Evolutionary conservation across 768 basidiomycete species (phyloP).

Genomic region (Tricholoma sp.): DNA sequence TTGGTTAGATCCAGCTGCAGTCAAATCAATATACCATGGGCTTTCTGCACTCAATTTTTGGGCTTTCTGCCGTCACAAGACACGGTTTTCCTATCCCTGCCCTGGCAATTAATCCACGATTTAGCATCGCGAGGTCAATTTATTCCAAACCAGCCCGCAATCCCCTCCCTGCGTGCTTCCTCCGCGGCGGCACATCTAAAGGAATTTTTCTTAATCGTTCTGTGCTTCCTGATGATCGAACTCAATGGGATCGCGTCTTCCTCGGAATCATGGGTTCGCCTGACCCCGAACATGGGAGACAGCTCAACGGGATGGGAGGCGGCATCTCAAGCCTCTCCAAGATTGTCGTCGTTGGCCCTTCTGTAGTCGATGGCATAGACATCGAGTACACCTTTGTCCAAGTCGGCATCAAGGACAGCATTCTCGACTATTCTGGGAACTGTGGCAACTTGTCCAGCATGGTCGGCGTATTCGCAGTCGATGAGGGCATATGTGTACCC

Average conservation of each 20-base stretch:
- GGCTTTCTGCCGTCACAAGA: too few relatives aligned
- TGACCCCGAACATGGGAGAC: constrained; percentile 59
- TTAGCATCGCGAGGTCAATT: not conserved
- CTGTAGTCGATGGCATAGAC: constrained; percentile 42
- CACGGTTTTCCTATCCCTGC: not conserved
- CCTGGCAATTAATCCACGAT: too few relatives aligned
- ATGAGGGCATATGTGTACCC: constrained; percentile 49
- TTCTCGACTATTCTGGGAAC: constrained; percentile 66
- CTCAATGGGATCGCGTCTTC: constrained; percentile 62
- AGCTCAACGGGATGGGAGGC: constrained; percentile 80
- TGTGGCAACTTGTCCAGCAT: too few relatives aligned
- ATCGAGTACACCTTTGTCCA: constrained; percentile 72
- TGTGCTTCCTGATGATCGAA: constrained; percentile 48
- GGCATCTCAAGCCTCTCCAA: constrained; percentile 74
- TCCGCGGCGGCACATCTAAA: constrained; percentile 76
- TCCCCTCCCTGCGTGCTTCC: constrained; percentile 47
- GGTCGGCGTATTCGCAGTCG: constrained; percentile 68
- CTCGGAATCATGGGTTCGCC: constrained; percentile 80
- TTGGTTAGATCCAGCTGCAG: too few relatives aligned
- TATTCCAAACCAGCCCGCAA: constrained; percentile 18
- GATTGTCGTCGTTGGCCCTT: constrained; percentile 60
- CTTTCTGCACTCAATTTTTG: too few relatives aligned
- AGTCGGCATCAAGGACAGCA: constrained; percentile 52
- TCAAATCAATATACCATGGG: too few relatives aligned
- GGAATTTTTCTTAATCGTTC: constrained; percentile 59